Conservation (phyloP, 1,139 yeast species). For the Lodderomyces pseudojiufengensis region DNA sequence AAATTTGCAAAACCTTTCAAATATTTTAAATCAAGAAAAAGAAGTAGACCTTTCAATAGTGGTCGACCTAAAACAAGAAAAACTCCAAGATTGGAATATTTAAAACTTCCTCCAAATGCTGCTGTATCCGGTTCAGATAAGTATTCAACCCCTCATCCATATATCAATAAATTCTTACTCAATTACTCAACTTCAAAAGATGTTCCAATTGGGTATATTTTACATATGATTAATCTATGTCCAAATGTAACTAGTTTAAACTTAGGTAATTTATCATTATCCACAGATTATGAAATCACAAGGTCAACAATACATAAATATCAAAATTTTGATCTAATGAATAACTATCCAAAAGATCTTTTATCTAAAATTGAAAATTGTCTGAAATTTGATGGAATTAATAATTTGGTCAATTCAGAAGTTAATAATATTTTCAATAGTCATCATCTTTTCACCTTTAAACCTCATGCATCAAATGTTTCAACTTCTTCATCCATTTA, state of each 20-base stretch:
- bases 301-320: conserved; percentile 30
- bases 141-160: conserved; percentile 45
- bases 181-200: conserved; percentile 61
- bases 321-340: conserved; percentile 37
- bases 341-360: conserved; percentile 36
- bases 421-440: conserved; percentile 2
- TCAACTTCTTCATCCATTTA: conserved; percentile 32
- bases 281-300: conserved; percentile 54
- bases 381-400: conserved; percentile 14
- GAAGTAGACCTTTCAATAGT: conserved; percentile 14
- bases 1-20: conserved; percentile 23
- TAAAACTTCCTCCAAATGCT: conserved; percentile 10
- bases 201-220: conserved; percentile 62
- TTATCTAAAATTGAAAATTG: conserved; percentile 21
- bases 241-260: conserved; percentile 50
- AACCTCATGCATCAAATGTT: conserved; percentile 10
- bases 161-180: conserved; percentile 51
- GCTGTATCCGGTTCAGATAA: conserved; percentile 6
- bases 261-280: conserved; percentile 52
- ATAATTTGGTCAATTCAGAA: conserved; percentile 1
- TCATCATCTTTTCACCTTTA: conserved; percentile 7
- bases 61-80: conserved; percentile 9
- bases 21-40: conserved; percentile 23
- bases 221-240: conserved; percentile 59
- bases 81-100: conserved; percentile 13